Evolutionary conservation across 2,329 filamentous ascomycete genomes (phyloP), one percentile per base, ranked within the genome.

Genomic region (Plenodomus biglobosus): DNA sequence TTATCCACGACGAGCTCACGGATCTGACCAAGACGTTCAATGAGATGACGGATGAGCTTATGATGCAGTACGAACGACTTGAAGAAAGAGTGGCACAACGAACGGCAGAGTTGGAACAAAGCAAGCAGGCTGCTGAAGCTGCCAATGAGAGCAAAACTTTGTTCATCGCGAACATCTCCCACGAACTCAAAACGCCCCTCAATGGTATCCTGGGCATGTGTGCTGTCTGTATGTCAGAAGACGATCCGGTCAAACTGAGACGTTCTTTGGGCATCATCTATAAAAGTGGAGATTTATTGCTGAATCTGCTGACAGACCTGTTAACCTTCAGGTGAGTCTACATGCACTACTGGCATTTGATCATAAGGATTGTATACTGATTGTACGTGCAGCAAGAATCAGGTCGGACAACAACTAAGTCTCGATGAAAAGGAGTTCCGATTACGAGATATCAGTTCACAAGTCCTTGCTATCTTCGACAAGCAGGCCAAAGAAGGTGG

Each of bases 181-280:
- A 87, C 58, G 85, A 97, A 70, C 79, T 99, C 30, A 95, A 96
- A 68, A 99, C 94, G 1, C 94, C 94, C 0, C 79, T 97, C 48
- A 97, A 97, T 65, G 94, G 92, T 11, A 96, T 97, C 40, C 79
- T 99, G 62, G 94, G 94, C 50, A 94, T 96, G 87, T 92, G 87
- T 59, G 88, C 90, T 0, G 87, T 96, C 1, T 94, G 90, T 71
- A 94, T 96, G 90, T 88, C 91, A 55, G 91, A 96, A 68, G 86
- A 92, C 40, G 90, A 95, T 61, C 75, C 91, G 13, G 71, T 79
- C 24, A 84, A 86, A 56, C 85, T 96, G 55, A 91, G 92, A 69
- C 84, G 91, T 58, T 94, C 88, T 1, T 77, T 96, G 4, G 88
- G 90, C 61, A 90, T 91, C 16, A 85, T 96, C 17, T 96, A 95